Conservation (phyloP, 2,329 filamentous ascomycete genomes). For the Talaromyces sp. region DNA sequence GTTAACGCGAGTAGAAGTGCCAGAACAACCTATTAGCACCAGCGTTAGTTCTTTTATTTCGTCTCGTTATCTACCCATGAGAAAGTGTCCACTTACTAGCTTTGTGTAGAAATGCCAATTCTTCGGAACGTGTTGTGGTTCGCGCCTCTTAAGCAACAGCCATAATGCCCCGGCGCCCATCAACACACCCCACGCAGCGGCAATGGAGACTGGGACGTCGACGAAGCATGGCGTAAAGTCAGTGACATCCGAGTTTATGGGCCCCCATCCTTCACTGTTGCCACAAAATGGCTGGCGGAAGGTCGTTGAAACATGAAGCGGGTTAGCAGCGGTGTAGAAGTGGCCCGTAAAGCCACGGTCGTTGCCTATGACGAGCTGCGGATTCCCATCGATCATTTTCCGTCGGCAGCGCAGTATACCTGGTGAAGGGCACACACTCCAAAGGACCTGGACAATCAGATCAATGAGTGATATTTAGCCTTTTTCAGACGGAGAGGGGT, state of each 20-base stretch:
- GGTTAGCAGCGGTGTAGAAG: constrained; percentile 18
- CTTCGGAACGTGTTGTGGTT: constrained; percentile 66
- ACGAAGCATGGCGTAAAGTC: constrained; percentile 98
- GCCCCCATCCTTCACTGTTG: constrained; percentile 93
- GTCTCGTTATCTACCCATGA: background rate
- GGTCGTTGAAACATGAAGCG: constrained; percentile 22
- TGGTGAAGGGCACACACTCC: background rate
- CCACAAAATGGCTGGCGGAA: constrained; percentile 71
- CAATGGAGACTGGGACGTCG: constrained; percentile 78
- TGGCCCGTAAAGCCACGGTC: constrained; percentile 18
- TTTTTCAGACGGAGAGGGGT: background rate
- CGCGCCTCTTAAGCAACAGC: constrained; percentile 70
- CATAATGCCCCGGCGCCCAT: constrained; percentile 74
- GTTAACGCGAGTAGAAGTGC: constrained; percentile 65
- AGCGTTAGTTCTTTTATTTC: constrained; percentile 11
- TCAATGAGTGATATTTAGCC: background rate
- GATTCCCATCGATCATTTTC: constrained; percentile 27
- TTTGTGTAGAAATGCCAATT: constrained; percentile 94
- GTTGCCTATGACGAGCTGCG: constrained; percentile 24
- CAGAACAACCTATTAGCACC: constrained; percentile 54
- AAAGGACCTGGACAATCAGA: background rate
- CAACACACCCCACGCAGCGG: constrained; percentile 75
- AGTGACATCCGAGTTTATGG: constrained; percentile 78
- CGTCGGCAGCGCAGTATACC: constrained; percentile 18
- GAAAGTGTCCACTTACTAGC: constrained; percentile 58